These are phyloP conservation scores for Colletotrichum melonis DNA, from an alignment of 2,329 filamentous ascomycete species.

Conservation along the genomic window DNA sequence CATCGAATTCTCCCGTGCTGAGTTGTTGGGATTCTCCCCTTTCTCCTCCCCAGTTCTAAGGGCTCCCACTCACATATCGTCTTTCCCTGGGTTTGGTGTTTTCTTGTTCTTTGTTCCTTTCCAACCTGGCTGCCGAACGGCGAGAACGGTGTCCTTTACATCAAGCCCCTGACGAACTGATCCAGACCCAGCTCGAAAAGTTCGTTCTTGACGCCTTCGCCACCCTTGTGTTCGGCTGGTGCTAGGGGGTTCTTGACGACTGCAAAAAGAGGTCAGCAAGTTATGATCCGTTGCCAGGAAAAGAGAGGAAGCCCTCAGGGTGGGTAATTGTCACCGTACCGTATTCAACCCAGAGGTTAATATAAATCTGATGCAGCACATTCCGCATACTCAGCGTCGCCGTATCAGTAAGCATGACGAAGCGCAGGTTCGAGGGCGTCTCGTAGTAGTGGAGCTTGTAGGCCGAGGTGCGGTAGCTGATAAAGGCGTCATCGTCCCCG, in stretches of 20 bases:
- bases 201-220: slow-evolving; percentile 77
- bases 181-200: slow-evolving; percentile 79
- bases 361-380: slow-evolving; percentile 97
- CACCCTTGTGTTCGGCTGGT: slow-evolving; percentile 75
- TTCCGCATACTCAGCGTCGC: slow-evolving; percentile 90
- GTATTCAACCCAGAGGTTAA: slow-evolving; percentile 97
- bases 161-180: slow-evolving; percentile 77
- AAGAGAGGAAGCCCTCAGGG: no score
- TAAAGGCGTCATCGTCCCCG: slow-evolving; percentile 93
- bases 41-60: no score
- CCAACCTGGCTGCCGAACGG: neutral
- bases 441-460: slow-evolving; percentile 99
- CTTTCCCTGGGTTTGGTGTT: neutral
- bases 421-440: slow-evolving; percentile 93
- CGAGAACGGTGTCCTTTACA: slow-evolving; percentile 52
- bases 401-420: slow-evolving; percentile 95
- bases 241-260: slow-evolving; percentile 78
- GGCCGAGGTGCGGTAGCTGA: slow-evolving; percentile 91
- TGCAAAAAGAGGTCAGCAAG: slow-evolving; percentile 45
- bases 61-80: no score
- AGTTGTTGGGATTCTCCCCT: no score
- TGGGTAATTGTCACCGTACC: slow-evolving; percentile 60
- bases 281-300: neutral
- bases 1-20: neutral
- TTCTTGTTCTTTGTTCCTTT: neutral